Conservation (phyloP, 225 moss, liverwort and hornwort genomes). For the Pseudoscleropodium purum region DNA sequence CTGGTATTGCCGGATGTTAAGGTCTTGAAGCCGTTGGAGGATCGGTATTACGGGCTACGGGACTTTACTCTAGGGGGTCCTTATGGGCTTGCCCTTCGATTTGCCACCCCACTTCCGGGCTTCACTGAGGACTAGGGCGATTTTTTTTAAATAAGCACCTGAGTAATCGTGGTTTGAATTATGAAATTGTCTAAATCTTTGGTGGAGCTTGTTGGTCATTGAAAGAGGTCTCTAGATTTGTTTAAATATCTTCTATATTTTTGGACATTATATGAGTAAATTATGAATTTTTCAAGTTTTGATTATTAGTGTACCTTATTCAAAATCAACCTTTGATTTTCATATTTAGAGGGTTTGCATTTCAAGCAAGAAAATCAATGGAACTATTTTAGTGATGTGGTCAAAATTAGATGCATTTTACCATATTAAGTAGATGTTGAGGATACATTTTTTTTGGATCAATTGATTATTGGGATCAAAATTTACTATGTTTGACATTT, state of each 20-base stretch:
- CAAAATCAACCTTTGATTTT: fast-evolving
- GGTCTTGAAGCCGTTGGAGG: constrained; percentile 42
- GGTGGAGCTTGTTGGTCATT: background rate
- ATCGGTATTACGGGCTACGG: constrained; percentile 51
- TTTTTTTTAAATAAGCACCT: background rate
- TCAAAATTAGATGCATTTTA: background rate
- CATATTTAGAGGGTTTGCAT: too few species aligned
- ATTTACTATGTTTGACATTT: fast-evolving
- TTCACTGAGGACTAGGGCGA: constrained; percentile 8
- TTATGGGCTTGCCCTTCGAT: constrained; percentile 51
- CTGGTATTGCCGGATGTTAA: constrained; percentile 17
- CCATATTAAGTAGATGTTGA: background rate
- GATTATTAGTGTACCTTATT: background rate
- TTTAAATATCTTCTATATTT: background rate
- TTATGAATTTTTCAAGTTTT: too few species aligned
- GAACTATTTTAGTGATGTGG: fast-evolving
- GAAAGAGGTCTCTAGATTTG: background rate
- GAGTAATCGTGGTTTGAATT: fast-evolving
- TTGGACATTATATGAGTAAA: too few species aligned
- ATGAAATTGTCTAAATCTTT: too few species aligned
- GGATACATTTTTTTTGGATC: background rate
- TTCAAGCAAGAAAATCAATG: background rate
- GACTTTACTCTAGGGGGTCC: constrained; percentile 69
- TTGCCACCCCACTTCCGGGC: constrained; percentile 47
- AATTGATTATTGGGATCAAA: fast-evolving